Base-by-base conservation (phyloP, 2,329 filamentous ascomycete species). In the Teratosphaeria pseudoeucalypti region DNA sequence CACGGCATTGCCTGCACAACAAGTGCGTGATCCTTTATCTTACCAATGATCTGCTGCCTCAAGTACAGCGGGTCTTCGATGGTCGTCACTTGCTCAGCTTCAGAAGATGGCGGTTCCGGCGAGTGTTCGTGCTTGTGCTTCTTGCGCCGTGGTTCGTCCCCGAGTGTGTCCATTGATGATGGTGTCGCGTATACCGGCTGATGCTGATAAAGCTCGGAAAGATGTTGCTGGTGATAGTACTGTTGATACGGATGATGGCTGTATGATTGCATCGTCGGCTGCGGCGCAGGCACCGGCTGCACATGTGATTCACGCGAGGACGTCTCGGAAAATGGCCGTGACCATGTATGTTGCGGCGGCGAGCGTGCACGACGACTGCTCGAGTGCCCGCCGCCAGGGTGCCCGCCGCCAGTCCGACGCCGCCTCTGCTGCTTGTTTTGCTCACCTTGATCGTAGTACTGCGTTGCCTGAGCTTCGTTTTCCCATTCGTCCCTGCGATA, bases 1-100 rank as follows among this genome's bases (percentile, higher is more conserved):
- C 19, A n/a, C 16, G 16, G 19, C 9, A 23, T 2, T 23, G 9
- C 4, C 19, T n/a, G 43, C 43, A 49, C 16, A n/a, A n/a, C 5
- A 19, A 23, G n/a, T 11, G 11, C 9, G 43, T 19, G 43, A 19
- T 49, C 9, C 43, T 23, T 52, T 32, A 4, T 34, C 47, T 52
- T 52, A 34, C 56, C 56, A n/a, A 54, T 37, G 34, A 54, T 54
- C 19, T 58, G 56, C 49, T 58, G 56, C 26, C 56, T 27, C 7
- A 58, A 32, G 23, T 58, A 58, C 26, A 58, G 47, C 49, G 56
- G 43, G 34, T 58, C 57, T 52, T 58, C 57, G 16, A 58, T 58
- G 52, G 43, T 49, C 16, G 43, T 49, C 19, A 49, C 16, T 6
- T n/a, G 43, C 9, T n/a, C 43, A 49, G 43, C 19, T 49, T 49